These are phyloP conservation scores for Hydrangea macrophylla DNA, from an alignment of 148 eudicot species.

Conservation along the genomic window DNA sequence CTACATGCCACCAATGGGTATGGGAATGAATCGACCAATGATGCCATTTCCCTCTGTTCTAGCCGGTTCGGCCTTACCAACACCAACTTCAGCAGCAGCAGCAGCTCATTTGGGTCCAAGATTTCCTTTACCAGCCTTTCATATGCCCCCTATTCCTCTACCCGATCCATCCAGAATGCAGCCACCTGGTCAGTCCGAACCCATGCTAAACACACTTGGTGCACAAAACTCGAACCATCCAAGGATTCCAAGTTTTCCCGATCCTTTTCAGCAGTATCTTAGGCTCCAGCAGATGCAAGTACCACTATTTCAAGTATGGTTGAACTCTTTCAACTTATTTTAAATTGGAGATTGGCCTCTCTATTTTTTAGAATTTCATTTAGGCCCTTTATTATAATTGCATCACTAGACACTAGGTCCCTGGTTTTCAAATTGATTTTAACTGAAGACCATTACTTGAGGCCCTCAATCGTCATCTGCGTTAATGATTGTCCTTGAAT, in stretches of 20 bases:
- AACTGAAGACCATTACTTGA: no score
- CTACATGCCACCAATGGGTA: slow-evolving; percentile 55
- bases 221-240: slow-evolving; percentile 30
- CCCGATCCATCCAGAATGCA: slow-evolving; percentile 32
- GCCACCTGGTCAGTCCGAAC: slow-evolving; percentile 29
- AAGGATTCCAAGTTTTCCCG: slow-evolving; percentile 32
- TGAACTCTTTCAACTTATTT: neutral
- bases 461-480: no score
- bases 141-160: slow-evolving; percentile 38
- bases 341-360: neutral
- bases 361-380: no score
- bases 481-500: no score
- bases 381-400: no score
- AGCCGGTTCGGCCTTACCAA: no score
- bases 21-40: slow-evolving; percentile 48
- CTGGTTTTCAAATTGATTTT: no score
- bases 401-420: no score
- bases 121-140: slow-evolving; percentile 44
- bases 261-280: slow-evolving; percentile 63
- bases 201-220: slow-evolving; percentile 19
- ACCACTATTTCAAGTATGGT: slow-evolving; percentile 28
- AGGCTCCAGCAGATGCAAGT: slow-evolving; percentile 53
- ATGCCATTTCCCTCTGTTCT: slow-evolving; percentile 46
- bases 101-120: slow-evolving; percentile 47
- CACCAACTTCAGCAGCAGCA: no score